A percentile compares a stretch with the other conserved stretches of the same genome.
These are phyloP conservation scores for Beauveria rudraprayagi DNA, from an alignment of 2,329 filamentous ascomycete genomes.

Conservation along the genomic window DNA sequence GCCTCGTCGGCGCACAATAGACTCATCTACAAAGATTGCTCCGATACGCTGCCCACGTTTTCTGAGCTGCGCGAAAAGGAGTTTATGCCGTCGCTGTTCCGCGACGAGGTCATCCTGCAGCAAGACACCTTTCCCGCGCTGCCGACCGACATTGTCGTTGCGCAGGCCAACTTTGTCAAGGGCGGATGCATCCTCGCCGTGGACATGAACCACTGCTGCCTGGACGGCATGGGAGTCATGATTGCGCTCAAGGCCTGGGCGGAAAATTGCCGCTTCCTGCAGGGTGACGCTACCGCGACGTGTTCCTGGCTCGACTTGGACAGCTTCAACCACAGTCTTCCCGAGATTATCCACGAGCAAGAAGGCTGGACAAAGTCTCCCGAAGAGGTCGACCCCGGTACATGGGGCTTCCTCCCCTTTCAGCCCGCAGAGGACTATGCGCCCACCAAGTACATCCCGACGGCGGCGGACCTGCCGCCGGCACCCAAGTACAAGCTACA, in stretches of 20 bases:
- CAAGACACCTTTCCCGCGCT: conserved; percentile 18
- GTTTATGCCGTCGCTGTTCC: conserved; percentile 22
- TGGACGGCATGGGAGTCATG: conserved; percentile 24
- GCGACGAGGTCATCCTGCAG: conserved; percentile 19
- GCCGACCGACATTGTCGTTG: conserved; percentile 22
- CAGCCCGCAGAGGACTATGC: conserved; percentile 10
- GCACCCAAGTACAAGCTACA: conserved; percentile 20
- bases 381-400: conserved; percentile 19
- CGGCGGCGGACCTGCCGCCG: conserved; percentile 13
- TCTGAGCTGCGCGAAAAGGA: conserved; percentile 17
- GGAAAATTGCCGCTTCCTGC: conserved; percentile 22
- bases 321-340: conserved; percentile 23
- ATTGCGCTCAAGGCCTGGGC: conserved; percentile 23
- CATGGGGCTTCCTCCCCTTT: conserved; percentile 22
- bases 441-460: not conserved
- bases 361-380: conserved; percentile 17
- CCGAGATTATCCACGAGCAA: conserved; percentile 21
- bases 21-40: conserved; percentile 21
- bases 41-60: conserved; percentile 19
- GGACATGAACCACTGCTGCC: conserved; percentile 19
- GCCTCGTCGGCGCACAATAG: conserved; percentile 9
- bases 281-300: conserved; percentile 18
- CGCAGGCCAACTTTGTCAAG: conserved; percentile 24
- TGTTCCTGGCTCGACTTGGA: conserved; percentile 22
- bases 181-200: conserved; percentile 23